A percentile compares a stretch with the other conserved stretches of the same genome.
phyloP scores from a whole-genome alignment of 2,329 filamentous ascomycete species.

The Pseudogymnoascus sp. region DNA sequence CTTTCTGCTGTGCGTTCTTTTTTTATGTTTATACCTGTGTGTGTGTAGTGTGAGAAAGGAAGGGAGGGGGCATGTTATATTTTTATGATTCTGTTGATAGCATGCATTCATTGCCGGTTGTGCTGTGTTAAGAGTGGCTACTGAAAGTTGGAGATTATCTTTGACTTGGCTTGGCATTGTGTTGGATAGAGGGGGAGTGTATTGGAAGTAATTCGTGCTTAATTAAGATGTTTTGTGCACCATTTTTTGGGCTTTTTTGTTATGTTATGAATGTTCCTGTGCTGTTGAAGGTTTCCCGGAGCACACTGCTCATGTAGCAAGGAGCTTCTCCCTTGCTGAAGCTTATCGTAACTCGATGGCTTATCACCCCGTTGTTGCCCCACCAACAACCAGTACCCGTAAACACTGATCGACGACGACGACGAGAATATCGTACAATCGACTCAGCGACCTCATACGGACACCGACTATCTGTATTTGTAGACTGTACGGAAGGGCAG shows the following conservation, averaged over 20 bases:
- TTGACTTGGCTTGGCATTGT: not conserved
- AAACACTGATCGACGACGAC: slow-evolving; percentile 2
- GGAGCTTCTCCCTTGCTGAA: not conserved
- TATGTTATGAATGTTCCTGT: not conserved
- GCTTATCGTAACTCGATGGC: not conserved
- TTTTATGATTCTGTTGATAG: not conserved
- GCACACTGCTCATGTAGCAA: too few species aligned
- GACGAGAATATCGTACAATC: not conserved
- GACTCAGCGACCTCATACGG: not conserved
- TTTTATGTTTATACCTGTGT: slow-evolving; percentile 5
- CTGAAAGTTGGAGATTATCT: not conserved
- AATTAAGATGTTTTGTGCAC: not conserved
- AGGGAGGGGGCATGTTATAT: not conserved
- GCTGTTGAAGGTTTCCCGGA: too few species aligned
- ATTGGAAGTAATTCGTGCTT: not conserved
- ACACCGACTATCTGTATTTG: not conserved
- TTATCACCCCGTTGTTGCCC: not conserved
- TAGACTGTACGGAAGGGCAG: not conserved
- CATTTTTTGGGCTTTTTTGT: not conserved
- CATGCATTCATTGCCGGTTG: not conserved
- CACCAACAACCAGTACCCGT: not conserved
- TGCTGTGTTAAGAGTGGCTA: too few species aligned
- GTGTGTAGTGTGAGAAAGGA: not conserved
- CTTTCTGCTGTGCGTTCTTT: not conserved
- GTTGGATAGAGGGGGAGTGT: not conserved